Evolutionary conservation across 148 eudicot species (phyloP), one percentile per base, ranked within the genome.

Genomic region (Bassia scoparia): DNA sequence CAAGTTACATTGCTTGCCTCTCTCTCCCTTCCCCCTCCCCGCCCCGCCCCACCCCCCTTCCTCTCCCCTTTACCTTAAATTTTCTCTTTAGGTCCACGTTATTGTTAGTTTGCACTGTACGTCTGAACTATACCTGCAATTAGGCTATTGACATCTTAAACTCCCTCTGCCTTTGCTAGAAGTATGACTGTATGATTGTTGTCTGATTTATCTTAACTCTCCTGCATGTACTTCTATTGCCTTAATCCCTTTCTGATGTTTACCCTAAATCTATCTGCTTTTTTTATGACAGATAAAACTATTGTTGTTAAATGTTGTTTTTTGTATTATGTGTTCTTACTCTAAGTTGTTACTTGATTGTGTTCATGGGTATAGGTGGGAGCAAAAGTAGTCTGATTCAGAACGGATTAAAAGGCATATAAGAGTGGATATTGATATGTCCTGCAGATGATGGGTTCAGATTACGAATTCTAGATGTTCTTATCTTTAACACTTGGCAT

Each of bases 401-500:
- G 86, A n/a, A 84, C 75, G 88, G 85, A 66, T 18, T 87, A 71
- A 88, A 86, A 75, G 99, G 97, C 46, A 80, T 75, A 63, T 83
- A 87, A 78, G 87, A 69, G 97, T 91, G 72, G 99, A 95, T n/a
- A 88, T 91, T 68, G 97, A 95, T 84, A 72, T 80, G 75, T 96
- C 99, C 29, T n/a, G 97, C 96, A 34, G 86, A 84, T 79, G 89
- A 35, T 95, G 99, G 99, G 86, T 74, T 70, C 75, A 80, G 66
- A n/a, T 88, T 48, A 68, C 85, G n/a, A 83, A 84, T 75, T 95
- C 91, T 78, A 91, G 89, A 91, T 72, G 88, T 89, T 71, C 89
- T 95, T 54, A 77, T 95, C 69, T 89, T 88, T 73, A 95, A 95
- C 77, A 95, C 98, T 18, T 96, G 98, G 23, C 98, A 91, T 73